Base-by-base conservation (phyloP, 2,329 filamentous ascomycete species). In the Ceratocystis albifundus region DNA sequence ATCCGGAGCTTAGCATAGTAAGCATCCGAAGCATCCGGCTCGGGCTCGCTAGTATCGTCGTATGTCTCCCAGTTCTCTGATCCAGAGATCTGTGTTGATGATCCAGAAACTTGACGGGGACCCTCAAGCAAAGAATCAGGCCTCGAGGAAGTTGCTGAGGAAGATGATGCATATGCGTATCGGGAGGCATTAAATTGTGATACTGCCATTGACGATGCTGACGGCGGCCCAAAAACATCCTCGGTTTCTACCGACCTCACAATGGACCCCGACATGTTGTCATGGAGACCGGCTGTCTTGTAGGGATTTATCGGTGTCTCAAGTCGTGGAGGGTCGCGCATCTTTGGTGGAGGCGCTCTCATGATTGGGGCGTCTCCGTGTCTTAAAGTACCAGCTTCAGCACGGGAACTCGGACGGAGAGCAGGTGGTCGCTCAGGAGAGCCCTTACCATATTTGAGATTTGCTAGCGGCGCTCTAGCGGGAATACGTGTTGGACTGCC, bases 11-110 rank as follows among this genome's bases (percentile, higher is more conserved):
- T 90, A 70, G 89, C 88, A 72, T 90, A 90, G 75, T 96, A 95
- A 8, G 84, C 81, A 68, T 94, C 89, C 3, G 86, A 86, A 0
- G 83, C 83, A 73, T 96, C 91, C 28, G 82, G 80, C 71, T 90
- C 88, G 0, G 87, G 84, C 72, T 90, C 87, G 69, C 88, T 90
- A 70, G 82, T 85, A 74, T 96, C 90, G 71, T 94, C 92, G 72
- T 94, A 97, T 8, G 92, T 96, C 76, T 97, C 93, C 93, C 93
- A 97, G 74, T 97, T 97, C 76, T 97, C 93, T 2, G 90, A 96
- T 28, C 89, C 90, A 4, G 89, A 90, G 30, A 88, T 81, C 25
- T 81, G 81, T 0, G 88, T 90, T n/a, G 89, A 92, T 17, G 69
- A 62, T 62, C 70, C 71, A 2, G 76, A 77, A 17, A 88, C 86